Base-by-base conservation (phyloP, 2,329 filamentous ascomycete genomes). In the Bipolaris oryzae region DNA sequence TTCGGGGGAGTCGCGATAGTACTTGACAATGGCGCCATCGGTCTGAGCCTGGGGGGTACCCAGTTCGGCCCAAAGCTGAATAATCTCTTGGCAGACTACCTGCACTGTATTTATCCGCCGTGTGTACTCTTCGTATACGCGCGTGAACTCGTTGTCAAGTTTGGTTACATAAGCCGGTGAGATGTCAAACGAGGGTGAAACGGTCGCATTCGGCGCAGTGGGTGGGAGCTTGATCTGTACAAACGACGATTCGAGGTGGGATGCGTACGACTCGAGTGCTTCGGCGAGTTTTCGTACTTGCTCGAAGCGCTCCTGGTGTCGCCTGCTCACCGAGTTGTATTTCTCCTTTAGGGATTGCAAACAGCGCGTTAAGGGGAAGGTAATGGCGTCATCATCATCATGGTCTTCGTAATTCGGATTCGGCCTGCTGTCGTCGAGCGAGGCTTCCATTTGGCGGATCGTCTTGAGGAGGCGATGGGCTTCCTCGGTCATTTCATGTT, bases 101-200 rank as follows among this genome's bases (percentile, higher is more conserved):
- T 91, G 87, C 13, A 98, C 92, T 0, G 85, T 86, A 28, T 85
- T 84, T 42, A 96, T 83, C 45, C 95, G 90, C 64, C 88, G 89
- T 41, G 89, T 92, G 78, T 98, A 99, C 79, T 99, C 96, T 71
- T 98, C 92, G 77, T 98, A 98, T 18, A 99, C 91, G 58, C 92
- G 87, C 10, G 91, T 92, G 73, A 98, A 99, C 77, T 99, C 95
- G 51, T 85, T 83, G 74, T 99, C 94, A 18, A 99, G 85, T 55
- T 89, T 87, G 60, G 90, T 86, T 50, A 97, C 90, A 71, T 98
- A 99, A 4, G 89, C 84, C 0, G 91, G 87, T 0, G 94, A 97
- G n/a, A 99, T 86, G 70, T 98, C 93, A 75, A 99, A 98, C 50
- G 84, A 90, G 2, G 92, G 86, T 1, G 93, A 86, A 37, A 96